These are phyloP conservation scores for Aschersonia sp. DNA, from an alignment of 2,329 filamentous ascomycete species.

Conservation along the genomic window DNA sequence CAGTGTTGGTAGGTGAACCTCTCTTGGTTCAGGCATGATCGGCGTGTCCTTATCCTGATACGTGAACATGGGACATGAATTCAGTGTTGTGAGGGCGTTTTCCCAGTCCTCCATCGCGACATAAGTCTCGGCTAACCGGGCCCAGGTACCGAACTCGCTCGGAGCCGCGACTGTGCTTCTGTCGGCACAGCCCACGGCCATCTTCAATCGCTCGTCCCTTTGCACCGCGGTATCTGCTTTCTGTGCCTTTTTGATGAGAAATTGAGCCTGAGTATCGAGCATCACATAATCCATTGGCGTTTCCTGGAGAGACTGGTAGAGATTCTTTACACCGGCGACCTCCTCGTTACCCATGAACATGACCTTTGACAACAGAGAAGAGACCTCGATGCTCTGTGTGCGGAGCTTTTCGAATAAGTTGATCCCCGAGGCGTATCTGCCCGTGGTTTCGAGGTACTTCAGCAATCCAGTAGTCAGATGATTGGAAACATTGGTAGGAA, in stretches of 20 bases:
- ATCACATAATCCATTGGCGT: slow-evolving; percentile 96
- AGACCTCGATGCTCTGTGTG: slow-evolving; percentile 81
- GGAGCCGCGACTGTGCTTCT: slow-evolving; percentile 88
- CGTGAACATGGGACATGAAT: slow-evolving; percentile 99
- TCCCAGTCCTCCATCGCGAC: slow-evolving; percentile 94
- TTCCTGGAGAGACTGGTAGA: slow-evolving; percentile 80
- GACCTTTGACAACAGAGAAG: slow-evolving; percentile 79
- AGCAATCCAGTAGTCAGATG: slow-evolving; percentile 87
- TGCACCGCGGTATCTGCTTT: slow-evolving; percentile 36
- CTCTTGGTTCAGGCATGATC: slow-evolving; percentile 81
- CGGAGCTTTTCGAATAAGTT: slow-evolving; percentile 96
- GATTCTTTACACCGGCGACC: slow-evolving; percentile 78
- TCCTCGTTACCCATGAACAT: slow-evolving; percentile 93
- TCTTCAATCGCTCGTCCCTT: slow-evolving; percentile 55
- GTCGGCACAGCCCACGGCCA: slow-evolving; percentile 88
- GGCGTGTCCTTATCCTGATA: slow-evolving; percentile 98
- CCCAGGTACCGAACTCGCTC: slow-evolving; percentile 96
- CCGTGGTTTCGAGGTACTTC: slow-evolving; percentile 90
- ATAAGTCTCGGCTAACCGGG: slow-evolving; percentile 82
- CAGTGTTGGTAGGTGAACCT: slow-evolving; percentile 74
- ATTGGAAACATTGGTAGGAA: slow-evolving; percentile 92
- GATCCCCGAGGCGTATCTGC: slow-evolving; percentile 85
- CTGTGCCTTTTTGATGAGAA: slow-evolving; percentile 71
- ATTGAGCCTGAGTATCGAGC: slow-evolving; percentile 86
- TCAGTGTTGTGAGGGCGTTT: slow-evolving; percentile 82